Conservation (phyloP, 2,329 filamentous ascomycete genomes). For the Ilyonectria sp. region DNA sequence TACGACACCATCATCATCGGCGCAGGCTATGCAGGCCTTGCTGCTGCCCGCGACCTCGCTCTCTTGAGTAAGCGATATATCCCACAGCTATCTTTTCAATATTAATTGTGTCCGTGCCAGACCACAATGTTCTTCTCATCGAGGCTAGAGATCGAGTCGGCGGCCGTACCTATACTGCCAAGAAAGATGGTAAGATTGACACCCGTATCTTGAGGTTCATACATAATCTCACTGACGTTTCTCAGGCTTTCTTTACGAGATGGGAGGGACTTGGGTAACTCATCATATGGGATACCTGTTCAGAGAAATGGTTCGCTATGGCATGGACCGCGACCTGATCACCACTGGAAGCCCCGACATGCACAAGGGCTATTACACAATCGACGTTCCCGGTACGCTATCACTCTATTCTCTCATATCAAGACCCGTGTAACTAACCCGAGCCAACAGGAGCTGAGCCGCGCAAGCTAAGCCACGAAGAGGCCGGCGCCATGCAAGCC, state of each 20-base stretch:
- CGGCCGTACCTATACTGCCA: slow-evolving; percentile 39
- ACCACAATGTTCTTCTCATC: slow-evolving; percentile 48
- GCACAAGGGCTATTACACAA: slow-evolving; percentile 35
- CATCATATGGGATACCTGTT: slow-evolving; percentile 57
- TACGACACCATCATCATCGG: slow-evolving; percentile 41
- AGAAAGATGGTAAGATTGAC: slow-evolving; percentile 53
- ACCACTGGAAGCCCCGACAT: slow-evolving; percentile 32
- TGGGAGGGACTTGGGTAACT: slow-evolving; percentile 61
- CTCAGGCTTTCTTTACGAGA: slow-evolving; percentile 55
- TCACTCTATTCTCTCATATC: slow-evolving; percentile 1
- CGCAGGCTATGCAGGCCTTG: slow-evolving; percentile 41
- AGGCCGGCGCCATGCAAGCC: slow-evolving; percentile 43
- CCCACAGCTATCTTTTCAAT: too few species aligned
- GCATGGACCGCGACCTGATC: slow-evolving; percentile 48
- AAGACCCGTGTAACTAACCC: neutral
- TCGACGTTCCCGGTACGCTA: slow-evolving; percentile 30
- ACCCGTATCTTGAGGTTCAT: too few species aligned
- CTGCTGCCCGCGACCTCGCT: slow-evolving; percentile 37
- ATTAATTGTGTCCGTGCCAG: neutral
- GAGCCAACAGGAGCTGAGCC: slow-evolving; percentile 28
- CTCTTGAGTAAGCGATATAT: slow-evolving; percentile 7
- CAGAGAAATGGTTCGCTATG: slow-evolving; percentile 59
- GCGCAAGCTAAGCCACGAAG: slow-evolving; percentile 44
- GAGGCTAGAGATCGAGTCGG: slow-evolving; percentile 59
- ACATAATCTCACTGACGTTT: too few species aligned